Evolutionary conservation across 352 stramenopile species (phyloP).

Genomic region (Phytophthora foliorum): DNA sequence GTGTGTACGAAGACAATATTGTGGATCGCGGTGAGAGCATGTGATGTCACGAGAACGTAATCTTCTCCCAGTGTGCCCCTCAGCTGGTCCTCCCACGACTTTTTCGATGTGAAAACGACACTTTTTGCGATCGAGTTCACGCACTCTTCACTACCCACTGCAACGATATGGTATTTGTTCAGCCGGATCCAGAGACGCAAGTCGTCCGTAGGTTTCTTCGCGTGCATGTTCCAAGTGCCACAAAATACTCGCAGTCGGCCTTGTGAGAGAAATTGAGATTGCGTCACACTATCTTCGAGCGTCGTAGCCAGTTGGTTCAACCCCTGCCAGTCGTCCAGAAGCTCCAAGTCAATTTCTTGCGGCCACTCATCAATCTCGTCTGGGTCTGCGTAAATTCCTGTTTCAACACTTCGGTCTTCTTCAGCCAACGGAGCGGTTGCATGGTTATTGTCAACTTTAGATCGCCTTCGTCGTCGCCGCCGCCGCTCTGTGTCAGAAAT

Average conservation of each 20-base stretch:
- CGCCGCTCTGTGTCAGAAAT: slow-evolving; percentile 27
- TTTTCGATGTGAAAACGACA: slow-evolving; percentile 94
- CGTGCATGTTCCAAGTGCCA: slow-evolving; percentile 90
- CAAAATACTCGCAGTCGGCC: slow-evolving; percentile 78
- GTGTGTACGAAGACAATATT: slow-evolving; percentile 95
- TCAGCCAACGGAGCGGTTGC: background rate
- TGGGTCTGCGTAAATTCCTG: slow-evolving; percentile 28
- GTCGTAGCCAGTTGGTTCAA: slow-evolving; percentile 42
- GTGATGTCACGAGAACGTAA: slow-evolving; percentile 92
- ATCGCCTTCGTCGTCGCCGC: slow-evolving; percentile 11
- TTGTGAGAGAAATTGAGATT: slow-evolving; percentile 48
- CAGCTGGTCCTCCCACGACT: slow-evolving; percentile 83
- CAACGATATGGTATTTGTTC: slow-evolving; percentile 91
- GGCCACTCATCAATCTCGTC: slow-evolving; percentile 55
- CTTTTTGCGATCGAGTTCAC: slow-evolving; percentile 93
- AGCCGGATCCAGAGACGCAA: slow-evolving; percentile 74
- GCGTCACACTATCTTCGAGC: slow-evolving; percentile 42
- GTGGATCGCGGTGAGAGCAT: slow-evolving; percentile 95
- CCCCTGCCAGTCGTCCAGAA: slow-evolving; percentile 59
- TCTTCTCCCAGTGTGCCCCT: slow-evolving; percentile 69
- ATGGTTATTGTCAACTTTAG: slow-evolving; percentile 4
- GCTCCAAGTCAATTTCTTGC: slow-evolving; percentile 61
- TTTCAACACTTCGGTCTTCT: background rate
- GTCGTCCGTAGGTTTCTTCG: slow-evolving; percentile 70
- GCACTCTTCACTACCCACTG: slow-evolving; percentile 94